A percentile compares a stretch with the other conserved stretches of the same genome.
phyloP scores from a whole-genome alignment of 75 land plant genomes.

The Azolla pinnata region DNA sequence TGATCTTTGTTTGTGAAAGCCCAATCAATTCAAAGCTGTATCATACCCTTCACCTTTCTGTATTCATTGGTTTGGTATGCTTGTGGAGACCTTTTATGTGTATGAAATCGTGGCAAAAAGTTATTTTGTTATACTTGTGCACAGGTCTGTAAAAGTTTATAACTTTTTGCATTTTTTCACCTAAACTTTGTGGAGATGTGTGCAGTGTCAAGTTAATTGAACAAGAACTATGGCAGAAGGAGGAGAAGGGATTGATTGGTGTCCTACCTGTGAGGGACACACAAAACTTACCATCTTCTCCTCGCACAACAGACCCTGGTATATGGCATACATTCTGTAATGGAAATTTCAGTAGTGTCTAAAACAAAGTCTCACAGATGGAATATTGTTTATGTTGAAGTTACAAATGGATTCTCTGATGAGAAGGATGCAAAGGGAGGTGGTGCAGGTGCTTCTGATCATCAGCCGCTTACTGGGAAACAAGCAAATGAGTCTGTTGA shows the following conservation, averaged over 20 bases:
- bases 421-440: slow-evolving; percentile 7
- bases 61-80: not conserved
- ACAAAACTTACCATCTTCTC: slow-evolving; percentile 21
- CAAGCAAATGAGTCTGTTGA: slow-evolving; percentile 19
- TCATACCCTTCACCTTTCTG: not conserved
- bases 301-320: slow-evolving; percentile 4
- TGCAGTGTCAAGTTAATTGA: slow-evolving; percentile 81
- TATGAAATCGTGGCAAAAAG: not conserved
- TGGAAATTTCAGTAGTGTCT: too few species aligned
- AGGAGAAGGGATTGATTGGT: slow-evolving; percentile 83
- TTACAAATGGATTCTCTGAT: not conserved
- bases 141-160: too few species aligned
- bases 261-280: slow-evolving; percentile 70
- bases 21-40: not conserved
- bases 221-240: slow-evolving; percentile 94
- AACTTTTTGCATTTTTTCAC: too few species aligned
- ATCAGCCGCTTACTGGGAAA: slow-evolving; percentile 16
- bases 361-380: too few species aligned
- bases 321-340: too few species aligned
- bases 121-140: not conserved
- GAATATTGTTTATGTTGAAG: too few species aligned
- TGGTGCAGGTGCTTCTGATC: slow-evolving; percentile 17
- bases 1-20: not conserved
- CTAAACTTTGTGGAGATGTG: not conserved
- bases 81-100: not conserved